Evolutionary conservation across 192 early-diverging fungal genomes (phyloP), one percentile per base, ranked within the genome.

Genomic region (Podila minutissima): DNA sequence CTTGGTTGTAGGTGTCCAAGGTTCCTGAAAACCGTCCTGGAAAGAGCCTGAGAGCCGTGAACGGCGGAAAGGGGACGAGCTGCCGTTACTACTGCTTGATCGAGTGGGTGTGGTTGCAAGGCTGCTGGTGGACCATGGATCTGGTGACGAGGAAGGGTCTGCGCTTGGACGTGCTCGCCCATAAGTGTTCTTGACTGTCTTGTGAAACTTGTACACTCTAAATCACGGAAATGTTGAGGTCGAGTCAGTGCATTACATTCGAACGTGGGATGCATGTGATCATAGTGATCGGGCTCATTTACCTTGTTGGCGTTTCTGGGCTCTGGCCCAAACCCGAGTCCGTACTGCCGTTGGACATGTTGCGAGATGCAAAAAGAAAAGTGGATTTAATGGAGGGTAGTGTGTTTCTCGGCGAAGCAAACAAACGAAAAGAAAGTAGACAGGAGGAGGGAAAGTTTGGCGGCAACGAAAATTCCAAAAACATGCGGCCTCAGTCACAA

Each of bases 121-220:
- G 48, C 28, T 55, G 33, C 51, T 31, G 38, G 41, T 71, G 37
- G 59, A 28, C 74, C 59, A 61, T 29, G 70, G 64, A 26, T 62
- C 64, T 37, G 67, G 32, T 0, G 70, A 72, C 5, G 69, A 72
- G 19, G 67, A 32, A 17, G 55, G 37, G 5, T 73, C 71, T 13
- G 12, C 35, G 20, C 59, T n/a, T 19, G 55, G 66, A 9, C 59
- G 69, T 3, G 60, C 48, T 13, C 71, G 71, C 46, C 77, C 77
- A 61, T 81, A 81, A 9, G 77, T 81, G 46, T 69, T 72, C 49
- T 35, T 69, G 41, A 81, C 53, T 4, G 71, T 4, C 31, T 24
- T 49, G 37, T 81, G 77, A n/a, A 61, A 69, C 62, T 72, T 65
- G 62, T 73, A 73, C 22, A 69, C 77, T 8, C 77, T 81, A 73